Evolutionary conservation across 129 eudicot species (phyloP).

Genomic region (Pulicaria dysenterica): DNA sequence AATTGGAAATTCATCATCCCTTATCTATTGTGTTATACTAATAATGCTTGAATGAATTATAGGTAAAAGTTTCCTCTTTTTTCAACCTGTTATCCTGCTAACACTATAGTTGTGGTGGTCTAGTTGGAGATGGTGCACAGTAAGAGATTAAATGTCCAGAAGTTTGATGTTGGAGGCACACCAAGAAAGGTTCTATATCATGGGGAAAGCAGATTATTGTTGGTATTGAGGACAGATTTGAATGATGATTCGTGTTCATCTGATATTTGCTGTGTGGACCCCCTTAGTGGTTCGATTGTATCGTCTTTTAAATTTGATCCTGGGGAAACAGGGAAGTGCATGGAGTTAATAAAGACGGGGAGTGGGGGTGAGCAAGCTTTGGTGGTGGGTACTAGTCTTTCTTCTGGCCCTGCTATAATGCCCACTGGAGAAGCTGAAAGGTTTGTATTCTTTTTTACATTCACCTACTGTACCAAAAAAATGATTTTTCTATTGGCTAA

Average conservation of each 20-base stretch:
- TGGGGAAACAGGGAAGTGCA: conserved; percentile 93
- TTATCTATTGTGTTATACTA: too few relatives aligned
- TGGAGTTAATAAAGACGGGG: conserved; percentile 79
- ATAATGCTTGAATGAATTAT: too few relatives aligned
- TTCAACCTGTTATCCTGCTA: too few relatives aligned
- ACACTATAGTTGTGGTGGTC: conserved; percentile 7
- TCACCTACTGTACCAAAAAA: not conserved
- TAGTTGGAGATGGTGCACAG: conserved; percentile 94
- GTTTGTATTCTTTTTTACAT: conserved; percentile 33
- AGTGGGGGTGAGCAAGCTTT: conserved; percentile 73
- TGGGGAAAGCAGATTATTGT: conserved; percentile 78
- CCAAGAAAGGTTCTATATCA: conserved; percentile 88
- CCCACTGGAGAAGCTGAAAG: conserved; percentile 99
- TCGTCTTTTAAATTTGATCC: conserved; percentile 85
- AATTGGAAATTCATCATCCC: too few relatives aligned
- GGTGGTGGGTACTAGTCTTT: conserved; percentile 93
- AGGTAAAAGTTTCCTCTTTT: too few relatives aligned
- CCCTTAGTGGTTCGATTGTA: conserved; percentile 76
- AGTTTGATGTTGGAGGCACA: conserved; percentile 95
- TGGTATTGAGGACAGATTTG: conserved; percentile 86
- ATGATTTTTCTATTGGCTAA: not conserved
- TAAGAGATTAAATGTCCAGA: conserved; percentile 92
- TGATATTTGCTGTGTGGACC: conserved; percentile 87
- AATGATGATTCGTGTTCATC: conserved; percentile 71
- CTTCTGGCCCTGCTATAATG: conserved; percentile 96